phyloP scores from a whole-genome alignment of 2,329 filamentous ascomycete species.

The Aspergillus luchuensis region DNA sequence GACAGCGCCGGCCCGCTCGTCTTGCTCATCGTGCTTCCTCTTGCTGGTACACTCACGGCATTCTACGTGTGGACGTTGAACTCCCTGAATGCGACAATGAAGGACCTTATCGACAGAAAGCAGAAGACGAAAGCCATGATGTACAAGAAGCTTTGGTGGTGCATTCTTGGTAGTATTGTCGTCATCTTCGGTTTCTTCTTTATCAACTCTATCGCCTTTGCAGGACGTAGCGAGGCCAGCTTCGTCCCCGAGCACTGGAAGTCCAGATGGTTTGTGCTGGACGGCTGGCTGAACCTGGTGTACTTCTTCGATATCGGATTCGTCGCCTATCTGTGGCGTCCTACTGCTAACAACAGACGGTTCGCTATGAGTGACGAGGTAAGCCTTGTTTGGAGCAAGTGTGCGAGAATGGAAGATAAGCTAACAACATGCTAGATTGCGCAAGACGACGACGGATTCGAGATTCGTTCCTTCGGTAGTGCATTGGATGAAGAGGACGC shows the following conservation, averaged over 20 bases:
- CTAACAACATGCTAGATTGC: constrained; percentile 64
- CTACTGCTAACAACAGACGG: constrained; percentile 91
- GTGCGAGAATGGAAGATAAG: neutral
- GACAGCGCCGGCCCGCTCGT: constrained; percentile 88
- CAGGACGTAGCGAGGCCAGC: constrained; percentile 77
- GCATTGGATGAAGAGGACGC: constrained; percentile 66
- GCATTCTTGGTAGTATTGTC: constrained; percentile 85
- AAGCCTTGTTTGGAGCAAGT: constrained; percentile 20
- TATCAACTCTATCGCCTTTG: constrained; percentile 94
- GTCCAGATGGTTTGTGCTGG: constrained; percentile 92
- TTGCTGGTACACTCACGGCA: constrained; percentile 87
- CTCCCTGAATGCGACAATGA: constrained; percentile 90
- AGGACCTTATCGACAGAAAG: constrained; percentile 91
- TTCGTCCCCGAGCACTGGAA: constrained; percentile 98
- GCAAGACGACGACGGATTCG: constrained; percentile 97
- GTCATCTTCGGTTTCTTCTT: constrained; percentile 99
- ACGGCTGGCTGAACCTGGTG: constrained; percentile 95
- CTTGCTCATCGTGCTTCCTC: constrained; percentile 86
- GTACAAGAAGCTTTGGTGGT: constrained; percentile 99
- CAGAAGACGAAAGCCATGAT: constrained; percentile 90
- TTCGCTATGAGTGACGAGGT: constrained; percentile 99
- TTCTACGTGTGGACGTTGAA: constrained; percentile 99
- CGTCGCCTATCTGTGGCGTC: constrained; percentile 93
- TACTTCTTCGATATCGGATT: constrained; percentile 93
- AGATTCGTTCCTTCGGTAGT: constrained; percentile 88